Evolutionary conservation across 768 basidiomycete genomes (phyloP), one percentile per base, ranked within the genome.

Genomic region (Boletellus sp.): DNA sequence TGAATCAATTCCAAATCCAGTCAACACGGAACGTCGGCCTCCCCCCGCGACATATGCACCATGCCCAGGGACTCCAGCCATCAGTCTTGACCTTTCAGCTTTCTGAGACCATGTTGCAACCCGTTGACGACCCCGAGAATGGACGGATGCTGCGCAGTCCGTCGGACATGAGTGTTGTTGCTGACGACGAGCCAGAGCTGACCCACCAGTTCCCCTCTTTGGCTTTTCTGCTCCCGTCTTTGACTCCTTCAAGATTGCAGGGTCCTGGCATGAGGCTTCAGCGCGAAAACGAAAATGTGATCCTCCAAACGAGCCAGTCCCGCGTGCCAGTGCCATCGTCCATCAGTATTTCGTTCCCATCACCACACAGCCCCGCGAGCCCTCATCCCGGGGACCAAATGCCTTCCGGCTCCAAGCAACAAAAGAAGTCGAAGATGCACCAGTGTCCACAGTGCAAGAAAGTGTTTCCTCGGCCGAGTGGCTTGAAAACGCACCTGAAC

Each of bases 401-500:
- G 11, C 10, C 47, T 0, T 1, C 54, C 45, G 42, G 58, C 11
- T 7, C 17, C 1, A 66, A 50, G 37, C 57, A 48, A 9, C 47
- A 50, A 11, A 66, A 76, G 60, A 78, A 69, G 46, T 69, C 72
- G 3, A 78, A 79, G 56, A 78, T 78, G 76, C 77, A 78, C 56
- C 66, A 71, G 56, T 78, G 77, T 57, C 56, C 49, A 9, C 63
- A 72, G 5, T 79, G 78, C 64, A 52, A 58, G 1, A 77, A 77
- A 62, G 42, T 62, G 58, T 78, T 78, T 54, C 77, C 77, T 15
- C 68, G 78, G 3, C 78, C 78, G 5, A 78, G 77, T 44, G 78
- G 78, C 13, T 63, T 79, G 53, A 66, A 69, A 23, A 79, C 78
- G 23, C 78, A 79, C 58, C 76, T 78, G 78, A 78, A 80, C 56